A percentile compares a stretch with the other conserved stretches of the same genome.
phyloP scores from a whole-genome alignment of 2,329 filamentous ascomycete species.

The Scopulariopsis brevicaulis region DNA sequence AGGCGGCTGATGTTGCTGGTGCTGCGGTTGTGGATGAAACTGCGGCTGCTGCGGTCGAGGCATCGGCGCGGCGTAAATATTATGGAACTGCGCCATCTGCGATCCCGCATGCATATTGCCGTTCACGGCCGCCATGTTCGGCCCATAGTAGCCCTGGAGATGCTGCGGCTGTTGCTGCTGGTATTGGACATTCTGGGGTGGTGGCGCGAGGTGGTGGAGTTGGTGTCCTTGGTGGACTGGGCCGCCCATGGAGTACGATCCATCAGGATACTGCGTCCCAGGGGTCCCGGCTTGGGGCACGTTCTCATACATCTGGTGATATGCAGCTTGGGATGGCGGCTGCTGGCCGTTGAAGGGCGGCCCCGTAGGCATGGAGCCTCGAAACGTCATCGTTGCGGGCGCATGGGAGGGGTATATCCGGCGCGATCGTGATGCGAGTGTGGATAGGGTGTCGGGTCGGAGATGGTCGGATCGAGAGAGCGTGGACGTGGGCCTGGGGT shows the following conservation, averaged over 20 bases:
- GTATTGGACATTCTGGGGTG: slow-evolving; percentile 12
- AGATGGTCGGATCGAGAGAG: neutral
- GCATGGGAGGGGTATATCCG: slow-evolving; percentile 4
- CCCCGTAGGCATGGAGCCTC: slow-evolving; percentile 17
- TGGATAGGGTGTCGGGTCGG: neutral
- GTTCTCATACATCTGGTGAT: slow-evolving; percentile 8
- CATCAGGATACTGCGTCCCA: slow-evolving; percentile 2
- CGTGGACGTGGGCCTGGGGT: neutral
- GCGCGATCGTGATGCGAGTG: neutral
- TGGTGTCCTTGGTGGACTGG: slow-evolving; percentile 3
- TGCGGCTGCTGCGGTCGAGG: slow-evolving; percentile 10
- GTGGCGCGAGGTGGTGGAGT: slow-evolving; percentile 4
- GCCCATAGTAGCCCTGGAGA: slow-evolving; percentile 3
- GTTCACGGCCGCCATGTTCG: slow-evolving; percentile 2
- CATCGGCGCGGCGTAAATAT: slow-evolving; percentile 9
- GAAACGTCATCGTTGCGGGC: slow-evolving; percentile 22
- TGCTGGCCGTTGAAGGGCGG: slow-evolving; percentile 16
- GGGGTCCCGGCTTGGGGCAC: neutral
- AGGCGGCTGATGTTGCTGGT: neutral
- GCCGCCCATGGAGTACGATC: slow-evolving; percentile 1
- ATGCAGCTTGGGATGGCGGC: slow-evolving; percentile 12
- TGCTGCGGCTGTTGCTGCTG: slow-evolving; percentile 7
- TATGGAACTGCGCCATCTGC: slow-evolving; percentile 11
- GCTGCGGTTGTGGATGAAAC: slow-evolving; percentile 3
- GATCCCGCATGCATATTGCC: slow-evolving; percentile 6